phyloP scores from a whole-genome alignment of 192 early-diverging fungal genomes.

The Coemansia sp. region DNA sequence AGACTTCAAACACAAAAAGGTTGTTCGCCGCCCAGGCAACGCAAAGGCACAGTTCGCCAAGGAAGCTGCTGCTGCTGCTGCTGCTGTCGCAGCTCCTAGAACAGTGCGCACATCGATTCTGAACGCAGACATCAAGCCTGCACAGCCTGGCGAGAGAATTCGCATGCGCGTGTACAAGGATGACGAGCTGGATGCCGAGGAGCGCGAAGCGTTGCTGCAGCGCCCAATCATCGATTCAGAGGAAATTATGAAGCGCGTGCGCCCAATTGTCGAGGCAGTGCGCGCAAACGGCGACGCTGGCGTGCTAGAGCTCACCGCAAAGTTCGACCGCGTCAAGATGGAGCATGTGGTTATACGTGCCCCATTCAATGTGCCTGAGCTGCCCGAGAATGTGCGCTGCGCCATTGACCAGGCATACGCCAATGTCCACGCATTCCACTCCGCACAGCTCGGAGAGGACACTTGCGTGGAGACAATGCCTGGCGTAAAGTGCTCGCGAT shows the following conservation, averaged over 20 bases:
- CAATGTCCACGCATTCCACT: conserved; percentile 93
- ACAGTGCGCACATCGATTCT: conserved; percentile 43
- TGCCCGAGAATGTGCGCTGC: conserved; percentile 64
- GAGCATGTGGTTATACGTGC: conserved; percentile 73
- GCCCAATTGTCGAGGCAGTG: conserved; percentile 89
- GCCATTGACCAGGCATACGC: conserved; percentile 96
- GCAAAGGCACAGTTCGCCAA: conserved; percentile 82
- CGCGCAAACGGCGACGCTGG: conserved; percentile 83
- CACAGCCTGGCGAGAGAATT: conserved; percentile 61
- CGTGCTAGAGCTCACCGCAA: conserved; percentile 78
- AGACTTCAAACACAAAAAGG: conserved; percentile 79
- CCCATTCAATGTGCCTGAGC: conserved; percentile 72
- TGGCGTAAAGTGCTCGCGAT: conserved; percentile 92
- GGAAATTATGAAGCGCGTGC: conserved; percentile 85
- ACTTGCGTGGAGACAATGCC: conserved; percentile 96
- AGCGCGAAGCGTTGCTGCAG: conserved; percentile 70
- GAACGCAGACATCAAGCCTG: conserved; percentile 27
- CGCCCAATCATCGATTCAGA: conserved; percentile 92
- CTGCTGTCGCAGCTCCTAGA: conserved; percentile 15
- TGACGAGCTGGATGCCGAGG: conserved; percentile 50
- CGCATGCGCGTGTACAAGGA: conserved; percentile 73
- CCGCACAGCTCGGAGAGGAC: conserved; percentile 77
- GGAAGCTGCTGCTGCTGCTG: conserved; percentile 17
- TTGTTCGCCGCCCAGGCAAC: conserved; percentile 86
- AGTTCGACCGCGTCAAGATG: conserved; percentile 89